phyloP scores from a whole-genome alignment of 2,329 filamentous ascomycete genomes.

The Samsoniella hepiali region DNA sequence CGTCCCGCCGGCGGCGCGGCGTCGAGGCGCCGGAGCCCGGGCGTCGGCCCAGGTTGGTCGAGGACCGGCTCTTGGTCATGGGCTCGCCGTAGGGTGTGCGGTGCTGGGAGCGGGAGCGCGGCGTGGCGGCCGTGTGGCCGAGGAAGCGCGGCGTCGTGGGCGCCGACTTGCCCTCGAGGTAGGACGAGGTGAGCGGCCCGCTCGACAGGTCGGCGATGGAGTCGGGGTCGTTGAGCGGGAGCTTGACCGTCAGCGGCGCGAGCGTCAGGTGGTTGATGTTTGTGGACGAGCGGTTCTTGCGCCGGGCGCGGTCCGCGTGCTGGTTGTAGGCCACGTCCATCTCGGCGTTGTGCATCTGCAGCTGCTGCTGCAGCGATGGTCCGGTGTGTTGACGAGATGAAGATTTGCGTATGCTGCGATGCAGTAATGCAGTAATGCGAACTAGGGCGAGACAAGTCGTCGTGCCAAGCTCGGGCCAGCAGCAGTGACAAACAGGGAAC shows the following conservation, averaged over 20 bases:
- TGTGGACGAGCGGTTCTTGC: slow-evolving; percentile 56
- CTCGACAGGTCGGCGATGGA: slow-evolving; percentile 42
- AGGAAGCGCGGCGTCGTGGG: slow-evolving; percentile 63
- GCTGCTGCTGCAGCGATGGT: not conserved
- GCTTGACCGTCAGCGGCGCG: slow-evolving; percentile 60
- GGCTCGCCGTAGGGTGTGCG: slow-evolving; percentile 35
- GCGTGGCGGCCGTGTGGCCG: slow-evolving; percentile 52
- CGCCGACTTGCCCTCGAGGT: slow-evolving; percentile 60
- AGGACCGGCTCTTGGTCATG: slow-evolving; percentile 62
- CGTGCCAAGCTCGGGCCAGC: not conserved
- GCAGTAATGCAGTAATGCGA: not conserved
- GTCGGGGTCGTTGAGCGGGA: slow-evolving; percentile 55
- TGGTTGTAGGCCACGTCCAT: slow-evolving; percentile 63
- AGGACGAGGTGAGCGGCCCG: slow-evolving; percentile 39
- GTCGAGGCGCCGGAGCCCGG: slow-evolving; percentile 32
- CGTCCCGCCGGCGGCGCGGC: slow-evolving; percentile 34
- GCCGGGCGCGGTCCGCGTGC: slow-evolving; percentile 54
- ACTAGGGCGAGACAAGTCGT: not conserved
- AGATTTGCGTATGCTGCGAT: not conserved
- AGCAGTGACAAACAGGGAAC: slow-evolving; percentile 6
- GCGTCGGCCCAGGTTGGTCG: slow-evolving; percentile 46
- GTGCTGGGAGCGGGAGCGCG: slow-evolving; percentile 45
- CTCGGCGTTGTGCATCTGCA: not conserved
- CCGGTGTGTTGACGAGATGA: not conserved
- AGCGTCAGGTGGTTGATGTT: slow-evolving; percentile 60